Evolutionary conservation across 2,329 filamentous ascomycete species (phyloP), one percentile per base, ranked within the genome.

Genomic region (Aureobasidium sp.): DNA sequence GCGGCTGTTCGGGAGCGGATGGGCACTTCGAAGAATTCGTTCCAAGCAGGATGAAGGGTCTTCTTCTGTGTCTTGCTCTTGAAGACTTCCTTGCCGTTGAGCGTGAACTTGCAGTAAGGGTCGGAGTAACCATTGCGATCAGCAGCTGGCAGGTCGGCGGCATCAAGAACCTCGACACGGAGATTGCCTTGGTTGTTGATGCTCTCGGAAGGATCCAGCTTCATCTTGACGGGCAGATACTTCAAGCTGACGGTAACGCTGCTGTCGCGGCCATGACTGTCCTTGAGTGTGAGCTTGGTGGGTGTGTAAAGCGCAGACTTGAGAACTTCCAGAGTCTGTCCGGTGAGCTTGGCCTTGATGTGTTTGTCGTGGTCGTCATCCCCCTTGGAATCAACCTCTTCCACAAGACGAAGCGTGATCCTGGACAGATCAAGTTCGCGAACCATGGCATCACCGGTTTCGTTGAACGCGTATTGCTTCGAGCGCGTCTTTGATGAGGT

Each of bases 171-270:
- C 70, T 97, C 91, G n/a, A 99, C 90, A 22, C 92, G 89, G 25
- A 99, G 86, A 63, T 87, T 92, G 64, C 94, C 94, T 85, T 96
- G 96, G 76, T 99, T 99, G 84, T 97, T 97, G 81, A 99, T 96
- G 71, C 91, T 97, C 76, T 99, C 94, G 69, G 87, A 91, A 0
- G 94, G 89, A 70, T 99, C 91, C 53, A 99, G 87, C 62, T 86
- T 81, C 94, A 99, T 99, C 78, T 90, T 86, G 64, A 97, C 87
- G 0, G 94, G 94, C 27, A 99, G 86, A 73, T 96, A 99, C 75
- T 96, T 96, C 70, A 97, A 83, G 77, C 89, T 95, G 71, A 99
- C 89, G 68, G 88, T 95, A 72, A 99, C 82, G 71, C 86, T 92
- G 78, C 85, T 91, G 29, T 87, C 76, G 63, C 83, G 82, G 57